Conservation (phyloP, 1,284 basidiomycete genomes). For the Flammula alnicola region DNA sequence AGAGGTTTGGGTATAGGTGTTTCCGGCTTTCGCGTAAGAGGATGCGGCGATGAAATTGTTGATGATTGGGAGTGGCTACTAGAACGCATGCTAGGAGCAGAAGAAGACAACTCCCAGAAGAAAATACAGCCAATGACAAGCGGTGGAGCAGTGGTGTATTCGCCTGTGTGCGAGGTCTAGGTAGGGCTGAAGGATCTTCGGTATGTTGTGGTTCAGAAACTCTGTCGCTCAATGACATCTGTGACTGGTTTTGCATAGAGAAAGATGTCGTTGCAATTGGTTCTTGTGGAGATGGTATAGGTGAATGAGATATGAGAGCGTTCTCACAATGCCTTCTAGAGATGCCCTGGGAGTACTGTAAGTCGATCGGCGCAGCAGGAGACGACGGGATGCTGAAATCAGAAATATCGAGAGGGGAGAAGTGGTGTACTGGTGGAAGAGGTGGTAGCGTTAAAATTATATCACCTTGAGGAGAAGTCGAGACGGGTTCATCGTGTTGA, state of each 20-base stretch:
- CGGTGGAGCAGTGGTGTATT: slow-evolving; percentile 74
- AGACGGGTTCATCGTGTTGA: slow-evolving; percentile 9
- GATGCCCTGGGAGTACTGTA: slow-evolving; percentile 23
- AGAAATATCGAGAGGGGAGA: slow-evolving; percentile 54
- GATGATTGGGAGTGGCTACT: slow-evolving; percentile 34
- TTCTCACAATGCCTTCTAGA: slow-evolving; percentile 58
- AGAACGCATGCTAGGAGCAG: slow-evolving; percentile 28
- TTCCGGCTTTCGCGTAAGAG: slow-evolving; percentile 15
- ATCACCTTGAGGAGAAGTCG: slow-evolving; percentile 14
- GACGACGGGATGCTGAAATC: slow-evolving; percentile 28
- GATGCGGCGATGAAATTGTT: slow-evolving; percentile 6
- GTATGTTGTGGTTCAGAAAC: slow-evolving; percentile 15
- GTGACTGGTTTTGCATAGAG: not conserved
- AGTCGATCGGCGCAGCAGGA: slow-evolving; percentile 5
- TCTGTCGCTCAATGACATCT: not conserved
- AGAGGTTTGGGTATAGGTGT: slow-evolving; percentile 54
- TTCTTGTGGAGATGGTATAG: slow-evolving; percentile 21
- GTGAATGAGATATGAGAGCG: slow-evolving; percentile 27
- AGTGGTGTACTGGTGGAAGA: slow-evolving; percentile 52
- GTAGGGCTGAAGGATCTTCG: slow-evolving; percentile 19
- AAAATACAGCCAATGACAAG: slow-evolving; percentile 71
- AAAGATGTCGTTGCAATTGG: slow-evolving; percentile 1
- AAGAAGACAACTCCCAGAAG: slow-evolving; percentile 35
- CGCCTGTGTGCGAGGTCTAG: slow-evolving; percentile 64
- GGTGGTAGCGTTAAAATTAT: slow-evolving; percentile 31